A percentile compares a stretch with the other conserved stretches of the same genome.
Conservation (phyloP, 306 rosid genomes). For the Cucurbita maxima region DNA sequence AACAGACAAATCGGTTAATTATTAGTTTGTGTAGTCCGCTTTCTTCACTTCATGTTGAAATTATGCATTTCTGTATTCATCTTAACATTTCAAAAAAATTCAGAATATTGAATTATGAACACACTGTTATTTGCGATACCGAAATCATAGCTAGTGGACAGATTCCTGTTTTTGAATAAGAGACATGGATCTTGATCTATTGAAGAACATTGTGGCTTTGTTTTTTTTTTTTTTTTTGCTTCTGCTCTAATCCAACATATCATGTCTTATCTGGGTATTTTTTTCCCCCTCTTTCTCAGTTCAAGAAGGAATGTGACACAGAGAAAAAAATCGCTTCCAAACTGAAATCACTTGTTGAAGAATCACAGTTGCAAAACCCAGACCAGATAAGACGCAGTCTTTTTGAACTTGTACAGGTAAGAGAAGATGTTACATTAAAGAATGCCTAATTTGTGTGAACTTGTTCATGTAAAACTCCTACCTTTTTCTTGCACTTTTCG, state of each 20-base stretch:
- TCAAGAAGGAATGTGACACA: slow-evolving; percentile 84
- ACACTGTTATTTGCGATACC: background rate
- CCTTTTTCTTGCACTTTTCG: background rate
- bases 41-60: background rate
- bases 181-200: background rate
- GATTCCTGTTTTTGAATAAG: background rate
- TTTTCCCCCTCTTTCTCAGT: slow-evolving; percentile 26
- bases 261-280: background rate
- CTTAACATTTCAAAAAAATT: background rate
- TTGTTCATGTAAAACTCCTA: background rate
- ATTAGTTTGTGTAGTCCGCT: background rate
- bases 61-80: background rate
- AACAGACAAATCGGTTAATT: background rate
- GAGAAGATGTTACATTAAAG: background rate
- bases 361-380: slow-evolving; percentile 43
- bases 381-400: slow-evolving; percentile 45
- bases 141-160: background rate
- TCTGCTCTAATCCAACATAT: background rate
- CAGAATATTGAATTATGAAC: background rate
- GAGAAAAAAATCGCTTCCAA: slow-evolving; percentile 72
- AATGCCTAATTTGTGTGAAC: background rate
- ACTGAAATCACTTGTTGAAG: slow-evolving; percentile 51
- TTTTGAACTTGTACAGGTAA: slow-evolving; percentile 67
- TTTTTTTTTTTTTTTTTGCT: background rate
- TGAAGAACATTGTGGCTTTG: background rate